phyloP scores from a whole-genome alignment of 805 yeast species.

The Pichia phayaonensis region DNA sequence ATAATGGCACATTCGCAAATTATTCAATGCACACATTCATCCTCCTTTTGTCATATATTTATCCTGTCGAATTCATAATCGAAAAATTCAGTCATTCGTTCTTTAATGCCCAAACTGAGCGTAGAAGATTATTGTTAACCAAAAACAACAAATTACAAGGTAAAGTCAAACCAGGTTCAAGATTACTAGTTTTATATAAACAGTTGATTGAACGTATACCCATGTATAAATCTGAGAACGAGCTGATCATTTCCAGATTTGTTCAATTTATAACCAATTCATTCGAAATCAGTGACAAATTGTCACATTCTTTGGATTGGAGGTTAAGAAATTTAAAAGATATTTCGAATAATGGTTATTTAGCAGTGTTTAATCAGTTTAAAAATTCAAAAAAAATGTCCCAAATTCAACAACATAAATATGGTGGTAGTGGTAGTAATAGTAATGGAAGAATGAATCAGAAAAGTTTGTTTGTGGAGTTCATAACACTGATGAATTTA shows the following conservation, averaged over 20 bases:
- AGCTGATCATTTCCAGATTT: slow-evolving; percentile 11
- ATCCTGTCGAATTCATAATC: slow-evolving; percentile 17
- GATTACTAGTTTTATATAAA: slow-evolving; percentile 24
- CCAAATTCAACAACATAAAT: not conserved
- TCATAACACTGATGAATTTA: not conserved
- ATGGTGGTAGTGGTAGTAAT: not conserved
- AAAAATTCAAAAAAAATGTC: not conserved
- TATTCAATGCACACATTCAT: slow-evolving; percentile 25
- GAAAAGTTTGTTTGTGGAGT: not conserved
- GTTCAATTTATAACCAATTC: slow-evolving; percentile 15
- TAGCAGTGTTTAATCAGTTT: not conserved
- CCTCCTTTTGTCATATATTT: slow-evolving; percentile 17
- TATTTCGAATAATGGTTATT: not conserved
- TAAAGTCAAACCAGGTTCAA: slow-evolving; percentile 27
- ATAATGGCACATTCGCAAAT: slow-evolving; percentile 2
- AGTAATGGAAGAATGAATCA: not conserved
- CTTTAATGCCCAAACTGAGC: slow-evolving; percentile 4
- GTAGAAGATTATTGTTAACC: slow-evolving; percentile 19
- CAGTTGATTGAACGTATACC: slow-evolving; percentile 18
- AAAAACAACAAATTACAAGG: slow-evolving; percentile 22
- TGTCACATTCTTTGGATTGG: slow-evolving; percentile 24
- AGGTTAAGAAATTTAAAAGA: slow-evolving; percentile 4
- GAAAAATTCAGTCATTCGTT: slow-evolving; percentile 17
- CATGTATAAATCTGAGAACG: slow-evolving; percentile 17
- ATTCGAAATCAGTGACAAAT: slow-evolving; percentile 25